Conservation (phyloP, 768 basidiomycete species). For the Infundibulicybe gibba region DNA sequence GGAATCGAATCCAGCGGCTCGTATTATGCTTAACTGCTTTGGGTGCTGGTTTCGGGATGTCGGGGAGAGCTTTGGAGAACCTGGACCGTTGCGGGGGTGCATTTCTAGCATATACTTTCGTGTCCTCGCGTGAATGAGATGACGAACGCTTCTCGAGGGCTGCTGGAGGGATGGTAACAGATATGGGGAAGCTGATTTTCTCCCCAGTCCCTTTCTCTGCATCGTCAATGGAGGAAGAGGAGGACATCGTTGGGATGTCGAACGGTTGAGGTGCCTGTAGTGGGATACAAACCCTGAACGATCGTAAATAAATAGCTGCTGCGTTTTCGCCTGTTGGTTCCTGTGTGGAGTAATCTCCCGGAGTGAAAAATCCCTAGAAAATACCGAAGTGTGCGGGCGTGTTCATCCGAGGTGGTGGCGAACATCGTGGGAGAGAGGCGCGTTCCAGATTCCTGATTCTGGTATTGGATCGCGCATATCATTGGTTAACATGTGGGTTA, state of each 20-base stretch:
- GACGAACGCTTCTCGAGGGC: conserved; percentile 5
- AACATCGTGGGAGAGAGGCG: conserved; percentile 12
- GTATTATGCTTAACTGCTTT: conserved; percentile 28
- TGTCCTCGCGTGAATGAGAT: neutral
- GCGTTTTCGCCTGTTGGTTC: conserved; percentile 15
- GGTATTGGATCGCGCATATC: conserved; percentile 1
- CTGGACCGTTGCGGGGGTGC: neutral
- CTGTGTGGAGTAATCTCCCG: conserved; percentile 27
- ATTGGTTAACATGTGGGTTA: neutral
- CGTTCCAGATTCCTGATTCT: neutral
- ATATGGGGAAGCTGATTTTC: conserved; percentile 20
- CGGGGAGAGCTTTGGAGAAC: neutral
- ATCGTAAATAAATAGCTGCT: conserved; percentile 13
- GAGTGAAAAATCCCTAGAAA: conserved; percentile 30
- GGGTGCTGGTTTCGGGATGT: conserved; percentile 9
- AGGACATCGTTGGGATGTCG: conserved; percentile 9
- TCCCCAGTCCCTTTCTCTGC: conserved; percentile 33
- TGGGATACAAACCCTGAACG: conserved; percentile 2
- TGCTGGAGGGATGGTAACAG: conserved; percentile 13
- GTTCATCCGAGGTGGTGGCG: conserved; percentile 35
- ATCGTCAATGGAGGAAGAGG: conserved; percentile 24
- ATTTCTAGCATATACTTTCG: neutral
- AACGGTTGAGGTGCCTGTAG: neutral
- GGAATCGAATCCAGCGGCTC: conserved; percentile 54
- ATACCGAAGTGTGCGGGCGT: conserved; percentile 28